phyloP scores from a whole-genome alignment of 2,329 filamentous ascomycete species.

The Alternaria arborescens region DNA sequence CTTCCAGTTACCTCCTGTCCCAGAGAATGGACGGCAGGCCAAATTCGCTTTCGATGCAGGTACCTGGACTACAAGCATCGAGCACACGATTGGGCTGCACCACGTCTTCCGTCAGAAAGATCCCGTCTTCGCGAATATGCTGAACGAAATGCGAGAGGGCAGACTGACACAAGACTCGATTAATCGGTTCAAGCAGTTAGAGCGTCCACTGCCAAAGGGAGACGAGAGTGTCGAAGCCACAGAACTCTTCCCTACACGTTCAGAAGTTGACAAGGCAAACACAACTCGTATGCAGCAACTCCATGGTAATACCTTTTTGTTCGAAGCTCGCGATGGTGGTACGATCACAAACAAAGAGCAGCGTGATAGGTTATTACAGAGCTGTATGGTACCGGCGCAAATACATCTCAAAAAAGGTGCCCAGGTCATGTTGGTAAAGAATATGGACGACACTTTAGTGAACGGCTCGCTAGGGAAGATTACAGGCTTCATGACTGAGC shows the following conservation, averaged over 20 bases:
- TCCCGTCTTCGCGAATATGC: slow-evolving; percentile 86
- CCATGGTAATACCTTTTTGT: slow-evolving; percentile 72
- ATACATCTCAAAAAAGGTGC: slow-evolving; percentile 88
- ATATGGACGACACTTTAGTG: slow-evolving; percentile 91
- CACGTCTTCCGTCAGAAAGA: slow-evolving; percentile 97
- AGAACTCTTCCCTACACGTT: slow-evolving; percentile 89
- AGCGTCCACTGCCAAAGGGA: slow-evolving; percentile 67
- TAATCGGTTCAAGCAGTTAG: slow-evolving; percentile 75
- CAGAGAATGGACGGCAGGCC: slow-evolving; percentile 74
- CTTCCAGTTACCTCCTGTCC: slow-evolving; percentile 95
- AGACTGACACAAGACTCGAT: slow-evolving; percentile 80
- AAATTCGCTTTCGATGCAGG: slow-evolving; percentile 94
- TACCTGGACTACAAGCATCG: slow-evolving; percentile 91
- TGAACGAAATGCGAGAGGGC: slow-evolving; percentile 97
- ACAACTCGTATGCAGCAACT: slow-evolving; percentile 75
- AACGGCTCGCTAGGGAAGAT: slow-evolving; percentile 94
- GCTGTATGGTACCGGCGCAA: slow-evolving; percentile 89
- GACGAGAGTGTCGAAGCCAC: slow-evolving; percentile 84
- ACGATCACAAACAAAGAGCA: slow-evolving; percentile 69
- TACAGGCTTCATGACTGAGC: slow-evolving; percentile 77
- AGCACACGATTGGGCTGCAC: slow-evolving; percentile 93
- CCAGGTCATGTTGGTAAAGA: slow-evolving; percentile 99
- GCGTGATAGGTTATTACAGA: slow-evolving; percentile 80
- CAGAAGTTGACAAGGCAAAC: slow-evolving; percentile 90
- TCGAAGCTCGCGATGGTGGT: slow-evolving; percentile 78